Base-by-base conservation (phyloP, 148 eudicot genomes). In the Camellia granthamiana region DNA sequence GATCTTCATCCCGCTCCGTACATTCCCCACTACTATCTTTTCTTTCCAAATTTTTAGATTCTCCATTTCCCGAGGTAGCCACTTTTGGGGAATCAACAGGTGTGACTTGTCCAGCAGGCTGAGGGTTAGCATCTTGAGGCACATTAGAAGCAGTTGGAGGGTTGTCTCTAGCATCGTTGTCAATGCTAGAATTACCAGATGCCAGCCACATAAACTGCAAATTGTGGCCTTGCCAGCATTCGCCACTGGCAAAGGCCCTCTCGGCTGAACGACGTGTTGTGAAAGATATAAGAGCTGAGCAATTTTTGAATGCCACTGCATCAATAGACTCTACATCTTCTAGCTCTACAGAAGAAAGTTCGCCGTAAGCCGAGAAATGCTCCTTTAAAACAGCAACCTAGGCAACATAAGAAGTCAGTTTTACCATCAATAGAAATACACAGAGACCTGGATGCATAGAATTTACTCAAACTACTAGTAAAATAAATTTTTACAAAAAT, bases 211-310 rank as follows among this genome's bases (percentile, higher is more conserved):
- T 78, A 63, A 94, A 89, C 74, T 87, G 90, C 88, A 94, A 84
- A 72, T 77, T 85, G 72, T 90, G 84, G 63, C 92, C 95, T 65
- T 90, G 79, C 93, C 93, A 94, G 81, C 82, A 76, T 89, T 87
- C 92, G n/a, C 94, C 95, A 79, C 83, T 86, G 72, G 81, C 43
- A 69, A 91, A 94, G 72, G 97, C 98, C 85, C 80, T 90, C 84
- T 94, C 98, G 76, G 98, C 98, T 77, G 90, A 80, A 55, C 78
- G 90, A 9, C 97, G 94, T 23, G 92, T 85, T 23, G 87, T 79
- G 82, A 94, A 94, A 83, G 82, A 80, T 81, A 94, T 65, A 47
- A 83, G 84, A 78, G 93, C 97, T 61, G 91, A 86, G 77, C 84
- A 80, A 60, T 77, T 82, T 70, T 81, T 86, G 55, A 88, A 79